Base-by-base conservation (phyloP, 2,329 filamentous ascomycete species). In the Diaporthe vaccinii region DNA sequence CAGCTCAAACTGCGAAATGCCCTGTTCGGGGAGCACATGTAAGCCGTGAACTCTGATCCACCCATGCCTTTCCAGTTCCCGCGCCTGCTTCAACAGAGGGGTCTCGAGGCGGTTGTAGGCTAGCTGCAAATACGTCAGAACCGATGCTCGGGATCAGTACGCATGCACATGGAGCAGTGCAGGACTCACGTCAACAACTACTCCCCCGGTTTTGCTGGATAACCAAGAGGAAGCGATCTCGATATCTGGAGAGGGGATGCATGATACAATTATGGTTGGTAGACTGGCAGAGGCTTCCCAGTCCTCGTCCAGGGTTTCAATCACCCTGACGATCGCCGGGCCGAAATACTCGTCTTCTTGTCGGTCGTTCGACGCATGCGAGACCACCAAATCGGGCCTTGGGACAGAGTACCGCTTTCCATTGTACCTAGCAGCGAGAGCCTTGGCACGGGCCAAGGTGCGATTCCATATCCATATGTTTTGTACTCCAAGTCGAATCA, bases 31-130 rank as follows among this genome's bases (percentile, higher is more conserved):
- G 14, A 92, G 83, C 72, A 91, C 87, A 77, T 92, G 89, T 17
- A 92, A 82, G 0, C 90, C 90, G 78, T 91, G 89, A 74, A 91
- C 86, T 59, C 89, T 83, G 5, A 91, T 89, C 89, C 90, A 92
- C 78, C 89, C 82, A 80, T 84, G 80, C 75, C 86, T 80, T 75
- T 84, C 80, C 82, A 87, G 79, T 74, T 84, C 80, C 17, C 87
- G 86, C 75, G 91, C 86, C 78, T 92, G 90, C 68, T 85, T 83
- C 73, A 91, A 84, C 14, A 92, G 82, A 0, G 90, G 89, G 3
- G 89, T 91, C 49, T 89, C 84, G 34, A 89, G 83, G 0, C 89
- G 89, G 59, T 31, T 46, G 49, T 77, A 77, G 20, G 70, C 70
- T 51, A 73, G 57, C 70, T 75, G 31, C 34, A 15, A 62, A n/a